phyloP scores from a whole-genome alignment of 306 rosid genomes.

The Dryas alaskensis region DNA sequence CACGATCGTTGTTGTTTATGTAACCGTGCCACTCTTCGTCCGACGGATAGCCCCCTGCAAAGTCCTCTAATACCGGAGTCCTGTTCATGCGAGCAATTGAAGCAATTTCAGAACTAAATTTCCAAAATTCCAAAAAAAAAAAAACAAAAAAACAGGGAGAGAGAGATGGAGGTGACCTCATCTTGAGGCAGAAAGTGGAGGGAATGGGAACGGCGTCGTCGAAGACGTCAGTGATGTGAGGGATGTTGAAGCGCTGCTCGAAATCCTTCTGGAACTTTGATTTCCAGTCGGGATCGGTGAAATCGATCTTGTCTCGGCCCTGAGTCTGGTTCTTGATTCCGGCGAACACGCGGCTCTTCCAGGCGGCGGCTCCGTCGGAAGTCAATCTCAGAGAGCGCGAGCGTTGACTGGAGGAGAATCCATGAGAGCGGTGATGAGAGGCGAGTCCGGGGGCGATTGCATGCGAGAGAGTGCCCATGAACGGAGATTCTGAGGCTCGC shows the following conservation, averaged over 20 bases:
- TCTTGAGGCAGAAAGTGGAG: conserved; percentile 92
- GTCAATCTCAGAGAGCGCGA: conserved; percentile 13
- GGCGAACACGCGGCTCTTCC: conserved; percentile 28
- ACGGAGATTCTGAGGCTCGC: conserved; percentile 20
- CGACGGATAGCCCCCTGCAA: conserved; percentile 66
- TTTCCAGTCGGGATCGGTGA: conserved; percentile 86
- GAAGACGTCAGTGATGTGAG: conserved; percentile 74
- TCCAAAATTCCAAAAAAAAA: neutral
- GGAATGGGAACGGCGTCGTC: conserved; percentile 62
- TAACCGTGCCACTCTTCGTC: conserved; percentile 97
- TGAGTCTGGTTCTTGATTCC: conserved; percentile 23
- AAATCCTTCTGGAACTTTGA: conserved; percentile 69
- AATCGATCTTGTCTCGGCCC: conserved; percentile 41
- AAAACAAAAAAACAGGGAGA: neutral
- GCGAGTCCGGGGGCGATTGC: conserved; percentile 39
- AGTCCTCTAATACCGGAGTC: conserved; percentile 61
- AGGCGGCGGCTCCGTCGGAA: conserved; percentile 6
- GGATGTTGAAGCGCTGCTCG: conserved; percentile 70
- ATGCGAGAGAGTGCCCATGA: conserved; percentile 65
- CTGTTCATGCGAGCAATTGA: conserved; percentile 30
- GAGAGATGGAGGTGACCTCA: conserved; percentile 52
- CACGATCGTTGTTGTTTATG: conserved; percentile 86
- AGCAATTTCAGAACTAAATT: neutral
- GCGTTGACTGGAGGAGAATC: conserved; percentile 11
- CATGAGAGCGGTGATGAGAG: conserved; percentile 22